phyloP scores from a whole-genome alignment of 2,329 filamentous ascomycete species.

The Arthrobotrys entomopaga region DNA sequence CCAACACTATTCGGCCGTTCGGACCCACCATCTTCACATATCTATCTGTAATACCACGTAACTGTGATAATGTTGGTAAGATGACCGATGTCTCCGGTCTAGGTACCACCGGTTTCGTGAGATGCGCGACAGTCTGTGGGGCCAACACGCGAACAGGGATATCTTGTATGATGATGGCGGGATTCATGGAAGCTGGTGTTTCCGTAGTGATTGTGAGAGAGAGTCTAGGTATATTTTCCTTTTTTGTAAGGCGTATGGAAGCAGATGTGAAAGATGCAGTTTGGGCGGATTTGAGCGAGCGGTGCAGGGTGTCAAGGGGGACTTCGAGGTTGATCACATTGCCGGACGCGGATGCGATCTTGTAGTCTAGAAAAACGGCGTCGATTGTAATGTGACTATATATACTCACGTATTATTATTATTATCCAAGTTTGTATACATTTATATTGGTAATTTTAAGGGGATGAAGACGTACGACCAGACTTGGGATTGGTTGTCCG shows the following conservation, averaged over 20 bases:
- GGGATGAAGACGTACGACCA: conserved; percentile 77
- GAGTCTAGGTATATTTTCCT: conserved; percentile 76
- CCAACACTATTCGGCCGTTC: conserved; percentile 79
- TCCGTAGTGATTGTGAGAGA: conserved; percentile 88
- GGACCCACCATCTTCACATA: conserved; percentile 82
- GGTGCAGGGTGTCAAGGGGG: conserved; percentile 84
- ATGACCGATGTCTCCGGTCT: conserved; percentile 95
- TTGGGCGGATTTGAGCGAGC: conserved; percentile 85
- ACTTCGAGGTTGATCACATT: conserved; percentile 98
- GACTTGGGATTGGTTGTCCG: conserved; percentile 86
- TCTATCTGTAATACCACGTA: conserved; percentile 93
- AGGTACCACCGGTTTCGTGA: conserved; percentile 89
- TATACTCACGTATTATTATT: no score
- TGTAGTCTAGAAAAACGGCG: conserved; percentile 86
- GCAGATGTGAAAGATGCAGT: conserved; percentile 79
- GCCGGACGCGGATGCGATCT: conserved; percentile 80
- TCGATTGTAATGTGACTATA: conserved; percentile 73
- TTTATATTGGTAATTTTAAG: not conserved
- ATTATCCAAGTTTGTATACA: not conserved
- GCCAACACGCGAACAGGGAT: conserved; percentile 92
- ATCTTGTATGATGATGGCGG: conserved; percentile 84
- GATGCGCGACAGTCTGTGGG: conserved; percentile 83
- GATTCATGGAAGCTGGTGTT: conserved; percentile 67
- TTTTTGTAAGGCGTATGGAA: conserved; percentile 89
- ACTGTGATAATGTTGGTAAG: conserved; percentile 83